Base-by-base conservation (phyloP, 352 stramenopile species). In the Globisporangium orthogonon region DNA sequence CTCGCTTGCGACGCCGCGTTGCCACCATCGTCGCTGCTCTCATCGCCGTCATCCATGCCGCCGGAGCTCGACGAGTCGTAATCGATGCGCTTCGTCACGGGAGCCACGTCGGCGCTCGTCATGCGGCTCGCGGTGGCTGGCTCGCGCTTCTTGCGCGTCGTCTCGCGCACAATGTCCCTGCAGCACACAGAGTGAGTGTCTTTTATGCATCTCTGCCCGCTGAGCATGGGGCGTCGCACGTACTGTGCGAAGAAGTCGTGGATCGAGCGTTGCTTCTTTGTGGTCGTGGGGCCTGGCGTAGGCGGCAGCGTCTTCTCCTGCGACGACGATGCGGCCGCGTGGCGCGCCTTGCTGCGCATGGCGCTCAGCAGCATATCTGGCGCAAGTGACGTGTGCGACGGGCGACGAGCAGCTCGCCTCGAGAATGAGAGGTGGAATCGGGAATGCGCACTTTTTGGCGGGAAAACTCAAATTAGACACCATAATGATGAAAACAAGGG, bases 241-340 rank as follows among this genome's bases (percentile, higher is more conserved):
- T 56, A 71, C 67, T 87, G 76, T 3, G 74, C 72, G 61, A 94
- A 94, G 58, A 91, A 94, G 55, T 94, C 84, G 66, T 89, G 80
- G 59, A 94, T 88, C 11, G 81, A 91, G 31, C 84, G 82, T 69
- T 94, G 84, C 61, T 90, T 92, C 71, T 89, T 90, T 58, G 64
- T 54, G 23, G 55, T 54, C 4, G 50, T n/a, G 4, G 62, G 60
- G 10, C 59, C 41, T 14, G 49, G 54, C 29, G 56, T 48, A n/a
- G 9, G 33, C 39, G 50, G 39, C 3, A 18, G 4, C 15, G 47
- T 35, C 30, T 58, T 65, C 28, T 54, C 51, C 51, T 50, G 63
- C 39, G 50, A 44, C 15, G 50, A 39, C 28, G 41, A n/a, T 15
- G 54, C 56, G 43, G 43, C 39, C 30, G 43, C 60, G 45, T 50